Percentiles rank a stretch among this genome's conserved stretches.
phyloP scores from a whole-genome alignment of 768 basidiomycete genomes.

The Rhodocollybia butyracea region DNA sequence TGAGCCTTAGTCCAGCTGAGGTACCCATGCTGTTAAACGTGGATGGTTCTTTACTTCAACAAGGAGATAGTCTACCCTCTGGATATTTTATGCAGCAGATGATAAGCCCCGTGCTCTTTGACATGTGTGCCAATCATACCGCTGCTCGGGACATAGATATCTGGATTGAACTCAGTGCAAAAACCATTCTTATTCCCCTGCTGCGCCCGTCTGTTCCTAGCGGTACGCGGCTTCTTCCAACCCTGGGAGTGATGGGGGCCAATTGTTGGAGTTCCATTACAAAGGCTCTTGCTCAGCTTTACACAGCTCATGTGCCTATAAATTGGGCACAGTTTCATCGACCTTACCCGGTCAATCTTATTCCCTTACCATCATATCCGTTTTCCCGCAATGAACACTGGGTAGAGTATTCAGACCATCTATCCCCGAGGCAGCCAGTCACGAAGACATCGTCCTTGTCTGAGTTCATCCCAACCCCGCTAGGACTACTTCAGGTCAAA shows the following conservation, averaged over 20 bases:
- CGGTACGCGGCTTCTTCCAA: background rate
- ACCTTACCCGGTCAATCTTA: conserved; percentile 1
- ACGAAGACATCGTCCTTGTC: no score
- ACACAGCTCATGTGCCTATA: conserved; percentile 7
- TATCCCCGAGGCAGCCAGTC: background rate
- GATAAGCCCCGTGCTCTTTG: conserved; percentile 1
- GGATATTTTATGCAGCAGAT: conserved; percentile 2
- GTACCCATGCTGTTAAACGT: conserved; percentile 4
- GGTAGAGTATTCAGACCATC: background rate
- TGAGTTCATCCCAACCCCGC: background rate
- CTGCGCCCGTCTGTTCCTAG: background rate
- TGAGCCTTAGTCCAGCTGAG: background rate
- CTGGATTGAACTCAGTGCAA: conserved; percentile 8
- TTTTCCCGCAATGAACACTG: conserved; percentile 8
- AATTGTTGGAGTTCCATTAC: conserved; percentile 4
- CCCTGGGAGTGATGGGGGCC: background rate
- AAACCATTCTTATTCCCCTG: conserved; percentile 4
- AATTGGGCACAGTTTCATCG: conserved; percentile 7
- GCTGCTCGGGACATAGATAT: conserved; percentile 3
- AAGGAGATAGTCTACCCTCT: background rate
- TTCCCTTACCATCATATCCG: conserved; percentile 6
- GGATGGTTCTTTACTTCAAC: conserved; percentile 1
- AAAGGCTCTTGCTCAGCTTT: conserved; percentile 4
- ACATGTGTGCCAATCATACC: background rate
- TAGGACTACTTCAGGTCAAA: background rate